These are phyloP conservation scores for Niveomyces coronatus DNA, from an alignment of 2,329 filamentous ascomycete genomes.

Conservation along the genomic window DNA sequence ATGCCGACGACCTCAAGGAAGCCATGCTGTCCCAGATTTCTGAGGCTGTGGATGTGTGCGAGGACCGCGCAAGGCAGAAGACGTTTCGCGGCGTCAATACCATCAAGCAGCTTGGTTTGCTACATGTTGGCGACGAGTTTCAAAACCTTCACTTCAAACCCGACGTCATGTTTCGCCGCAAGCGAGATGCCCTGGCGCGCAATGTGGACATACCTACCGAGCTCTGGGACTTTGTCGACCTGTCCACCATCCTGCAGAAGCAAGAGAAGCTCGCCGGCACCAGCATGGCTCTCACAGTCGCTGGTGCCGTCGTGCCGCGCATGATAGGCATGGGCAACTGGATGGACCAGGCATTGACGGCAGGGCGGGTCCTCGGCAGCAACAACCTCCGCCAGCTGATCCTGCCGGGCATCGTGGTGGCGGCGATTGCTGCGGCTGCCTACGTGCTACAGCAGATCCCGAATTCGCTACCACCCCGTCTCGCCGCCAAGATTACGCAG, in stretches of 20 bases:
- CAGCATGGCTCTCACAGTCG: constrained; percentile 86
- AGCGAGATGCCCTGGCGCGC: constrained; percentile 68
- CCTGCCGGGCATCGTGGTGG: constrained; percentile 67
- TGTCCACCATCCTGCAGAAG: constrained; percentile 68
- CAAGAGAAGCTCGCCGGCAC: constrained; percentile 94
- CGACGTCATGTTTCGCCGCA: constrained; percentile 87
- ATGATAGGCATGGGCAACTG: constrained; percentile 77
- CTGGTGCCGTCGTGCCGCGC: constrained; percentile 72
- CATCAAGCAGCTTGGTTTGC: constrained; percentile 78
- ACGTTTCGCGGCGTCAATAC: constrained; percentile 73
- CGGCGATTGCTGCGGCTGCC: constrained; percentile 63
- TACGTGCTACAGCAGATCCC: constrained; percentile 85
- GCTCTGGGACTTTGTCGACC: constrained; percentile 86
- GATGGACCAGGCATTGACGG: constrained; percentile 78
- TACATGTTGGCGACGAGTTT: constrained; percentile 83
- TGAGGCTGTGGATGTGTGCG: constrained; percentile 65
- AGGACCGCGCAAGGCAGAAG: constrained; percentile 72
- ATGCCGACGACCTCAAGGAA: constrained; percentile 83
- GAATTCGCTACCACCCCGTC: constrained; percentile 73
- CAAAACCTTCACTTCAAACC: constrained; percentile 78
- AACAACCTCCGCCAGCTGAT: constrained; percentile 73
- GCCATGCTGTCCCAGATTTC: constrained; percentile 88
- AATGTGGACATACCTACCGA: constrained; percentile 85
- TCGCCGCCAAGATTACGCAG: constrained; percentile 73
- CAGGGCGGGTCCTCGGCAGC: constrained; percentile 68